Conservation (phyloP, 495 filamentous ascomycete genomes). For the Podospora fimiseda region DNA sequence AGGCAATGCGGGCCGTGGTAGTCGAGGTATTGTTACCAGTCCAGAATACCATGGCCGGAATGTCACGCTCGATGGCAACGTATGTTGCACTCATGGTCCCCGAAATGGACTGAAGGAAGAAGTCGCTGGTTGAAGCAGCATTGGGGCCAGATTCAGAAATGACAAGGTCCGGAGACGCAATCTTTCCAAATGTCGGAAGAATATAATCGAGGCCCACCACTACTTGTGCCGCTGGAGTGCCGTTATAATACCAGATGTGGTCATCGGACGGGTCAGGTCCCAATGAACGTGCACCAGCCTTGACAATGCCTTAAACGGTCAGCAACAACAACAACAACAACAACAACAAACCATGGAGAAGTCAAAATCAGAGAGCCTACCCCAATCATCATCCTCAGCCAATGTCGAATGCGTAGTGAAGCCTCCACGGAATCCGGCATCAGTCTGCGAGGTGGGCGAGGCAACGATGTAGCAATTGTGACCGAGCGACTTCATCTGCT, state of each 20-base stretch:
- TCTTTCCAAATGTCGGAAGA: slow-evolving; percentile 38
- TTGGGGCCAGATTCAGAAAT: slow-evolving; percentile 41
- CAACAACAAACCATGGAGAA: not conserved
- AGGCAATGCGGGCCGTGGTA: slow-evolving; percentile 29
- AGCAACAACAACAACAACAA: slow-evolving; percentile 6
- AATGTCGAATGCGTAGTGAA: slow-evolving; percentile 28
- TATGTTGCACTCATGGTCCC: slow-evolving; percentile 37
- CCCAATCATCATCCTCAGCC: slow-evolving; percentile 17
- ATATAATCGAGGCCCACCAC: slow-evolving; percentile 45
- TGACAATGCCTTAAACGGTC: slow-evolving; percentile 25
- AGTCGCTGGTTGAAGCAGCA: slow-evolving; percentile 30
- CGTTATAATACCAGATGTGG: slow-evolving; percentile 45
- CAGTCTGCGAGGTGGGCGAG: slow-evolving; percentile 20
- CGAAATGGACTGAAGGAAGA: slow-evolving; percentile 33
- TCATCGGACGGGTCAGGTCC: slow-evolving; percentile 34
- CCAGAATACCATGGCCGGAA: slow-evolving; percentile 35
- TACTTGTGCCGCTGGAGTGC: slow-evolving; percentile 34
- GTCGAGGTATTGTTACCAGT: slow-evolving; percentile 29
- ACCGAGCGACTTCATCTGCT: slow-evolving; percentile 28
- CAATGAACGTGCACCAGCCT: slow-evolving; percentile 20
- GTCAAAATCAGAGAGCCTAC: not conserved
- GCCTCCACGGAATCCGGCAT: slow-evolving; percentile 18
- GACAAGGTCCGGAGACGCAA: slow-evolving; percentile 32
- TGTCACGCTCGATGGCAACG: slow-evolving; percentile 29
- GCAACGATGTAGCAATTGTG: slow-evolving; percentile 37